Evolutionary conservation across 2,329 filamentous ascomycete genomes (phyloP).

Genomic region (Nannizziopsis barbatae): DNA sequence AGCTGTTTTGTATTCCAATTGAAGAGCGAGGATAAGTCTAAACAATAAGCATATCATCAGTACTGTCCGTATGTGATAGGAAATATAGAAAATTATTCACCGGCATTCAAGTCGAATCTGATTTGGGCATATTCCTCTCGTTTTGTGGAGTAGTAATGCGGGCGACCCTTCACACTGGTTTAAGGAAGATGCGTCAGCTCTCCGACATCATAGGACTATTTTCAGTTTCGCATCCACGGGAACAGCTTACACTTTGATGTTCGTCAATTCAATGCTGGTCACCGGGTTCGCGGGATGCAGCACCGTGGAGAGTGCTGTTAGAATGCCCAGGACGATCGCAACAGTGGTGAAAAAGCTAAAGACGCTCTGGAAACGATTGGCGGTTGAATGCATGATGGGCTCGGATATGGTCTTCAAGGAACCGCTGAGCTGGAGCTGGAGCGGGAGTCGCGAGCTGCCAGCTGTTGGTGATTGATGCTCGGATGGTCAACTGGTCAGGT

Average conservation of each 20-base stretch:
- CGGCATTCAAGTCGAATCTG: constrained; percentile 79
- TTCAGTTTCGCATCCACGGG: not conserved
- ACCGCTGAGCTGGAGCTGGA: too few relatives aligned
- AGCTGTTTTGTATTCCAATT: constrained; percentile 99
- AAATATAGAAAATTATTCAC: constrained; percentile 26
- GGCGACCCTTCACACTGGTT: constrained; percentile 67
- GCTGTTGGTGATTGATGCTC: too few relatives aligned
- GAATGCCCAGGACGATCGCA: constrained; percentile 63
- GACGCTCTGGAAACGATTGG: constrained; percentile 77
- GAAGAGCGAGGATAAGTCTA: constrained; percentile 81
- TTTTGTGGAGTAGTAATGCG: constrained; percentile 89
- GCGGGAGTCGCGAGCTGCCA: too few relatives aligned
- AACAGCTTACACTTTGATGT: constrained; percentile 67
- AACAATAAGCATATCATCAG: not conserved
- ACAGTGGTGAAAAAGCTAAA: constrained; percentile 98
- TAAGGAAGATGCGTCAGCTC: too few relatives aligned
- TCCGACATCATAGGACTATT: too few relatives aligned
- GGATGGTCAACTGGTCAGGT: too few relatives aligned
- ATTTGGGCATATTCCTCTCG: constrained; percentile 94
- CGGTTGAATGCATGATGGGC: constrained; percentile 64
- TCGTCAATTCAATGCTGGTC: constrained; percentile 44
- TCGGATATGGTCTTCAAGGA: too few relatives aligned
- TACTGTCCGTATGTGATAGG: not conserved
- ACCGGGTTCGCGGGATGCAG: constrained; percentile 42
- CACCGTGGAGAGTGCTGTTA: constrained; percentile 73